A percentile compares a stretch with the other conserved stretches of the same genome.
Evolutionary conservation across 75 land plant genomes (phyloP).

Genomic region (Larix kaempferi): DNA sequence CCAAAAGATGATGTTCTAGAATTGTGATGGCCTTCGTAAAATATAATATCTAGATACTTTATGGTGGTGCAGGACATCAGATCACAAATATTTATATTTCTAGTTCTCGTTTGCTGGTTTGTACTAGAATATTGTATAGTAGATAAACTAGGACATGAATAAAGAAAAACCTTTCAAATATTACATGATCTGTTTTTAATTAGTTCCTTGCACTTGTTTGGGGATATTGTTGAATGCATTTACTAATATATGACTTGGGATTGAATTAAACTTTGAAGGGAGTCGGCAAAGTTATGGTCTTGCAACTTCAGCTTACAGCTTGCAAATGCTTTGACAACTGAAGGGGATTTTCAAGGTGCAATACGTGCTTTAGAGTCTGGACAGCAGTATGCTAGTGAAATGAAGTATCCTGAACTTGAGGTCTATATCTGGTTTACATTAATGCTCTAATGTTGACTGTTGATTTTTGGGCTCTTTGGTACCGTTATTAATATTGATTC

Average conservation of each 20-base stretch:
- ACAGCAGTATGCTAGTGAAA: conserved; percentile 42
- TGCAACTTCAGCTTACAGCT: conserved; percentile 95
- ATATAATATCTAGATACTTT: not conserved
- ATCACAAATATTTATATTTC: not conserved
- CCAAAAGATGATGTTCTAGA: too few species aligned
- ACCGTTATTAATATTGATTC: not conserved
- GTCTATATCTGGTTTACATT: conserved; percentile 17
- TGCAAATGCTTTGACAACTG: conserved; percentile 77
- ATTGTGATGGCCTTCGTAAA: too few species aligned
- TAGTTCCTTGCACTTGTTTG: too few species aligned
- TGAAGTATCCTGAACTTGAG: conserved; percentile 64
- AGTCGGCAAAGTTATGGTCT: conserved; percentile 69
- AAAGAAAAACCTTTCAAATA: too few species aligned
- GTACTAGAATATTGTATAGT: too few species aligned
- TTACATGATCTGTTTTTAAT: too few species aligned
- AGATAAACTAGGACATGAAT: too few species aligned
- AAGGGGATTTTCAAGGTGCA: conserved; percentile 74
- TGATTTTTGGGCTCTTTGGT: not conserved
- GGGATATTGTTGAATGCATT: too few species aligned
- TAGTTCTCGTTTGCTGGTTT: not conserved
- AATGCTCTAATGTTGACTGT: not conserved
- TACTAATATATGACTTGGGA: not conserved
- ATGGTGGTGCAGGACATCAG: not conserved
- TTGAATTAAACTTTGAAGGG: conserved; percentile 18
- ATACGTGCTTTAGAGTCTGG: conserved; percentile 59